These are phyloP conservation scores for Alternaria panax DNA, from an alignment of 2,329 filamentous ascomycete genomes.

Conservation along the genomic window DNA sequence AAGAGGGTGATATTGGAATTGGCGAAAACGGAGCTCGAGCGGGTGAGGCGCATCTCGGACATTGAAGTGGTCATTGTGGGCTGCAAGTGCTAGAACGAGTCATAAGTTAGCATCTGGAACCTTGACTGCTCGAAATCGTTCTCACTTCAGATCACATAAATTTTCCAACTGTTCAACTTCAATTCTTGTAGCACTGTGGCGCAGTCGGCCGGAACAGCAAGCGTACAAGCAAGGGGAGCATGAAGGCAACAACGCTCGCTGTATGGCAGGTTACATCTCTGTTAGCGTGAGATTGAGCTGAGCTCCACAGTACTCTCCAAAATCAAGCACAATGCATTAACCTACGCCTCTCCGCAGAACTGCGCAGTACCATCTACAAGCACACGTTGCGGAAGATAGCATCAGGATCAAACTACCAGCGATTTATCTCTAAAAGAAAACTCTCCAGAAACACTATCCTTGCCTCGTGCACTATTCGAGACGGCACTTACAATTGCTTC, in stretches of 20 bases:
- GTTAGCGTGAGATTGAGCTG: background rate
- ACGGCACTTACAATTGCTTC: background rate
- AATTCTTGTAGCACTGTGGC: background rate
- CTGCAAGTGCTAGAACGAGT: background rate
- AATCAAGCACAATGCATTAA: constrained; percentile 5
- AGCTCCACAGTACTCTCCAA: background rate
- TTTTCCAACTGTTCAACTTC: background rate
- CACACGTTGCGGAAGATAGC: background rate
- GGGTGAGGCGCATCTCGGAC: background rate
- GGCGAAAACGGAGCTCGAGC: background rate
- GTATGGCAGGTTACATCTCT: background rate
- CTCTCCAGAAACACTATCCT: background rate
- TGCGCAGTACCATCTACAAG: constrained; percentile 7
- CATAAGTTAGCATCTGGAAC: background rate
- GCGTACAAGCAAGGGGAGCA: background rate
- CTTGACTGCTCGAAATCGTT: background rate
- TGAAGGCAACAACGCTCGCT: background rate
- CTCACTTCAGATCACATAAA: background rate
- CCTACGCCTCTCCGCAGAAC: constrained; percentile 5
- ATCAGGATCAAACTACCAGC: background rate
- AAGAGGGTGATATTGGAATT: background rate
- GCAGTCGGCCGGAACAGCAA: background rate
- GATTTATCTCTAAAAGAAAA: background rate
- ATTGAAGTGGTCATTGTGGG: background rate
- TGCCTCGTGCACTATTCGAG: background rate